A percentile compares a stretch with the other conserved stretches of the same genome.
Evolutionary conservation across 495 filamentous ascomycete genomes (phyloP).

Genomic region (Bacidia gigantensis): DNA sequence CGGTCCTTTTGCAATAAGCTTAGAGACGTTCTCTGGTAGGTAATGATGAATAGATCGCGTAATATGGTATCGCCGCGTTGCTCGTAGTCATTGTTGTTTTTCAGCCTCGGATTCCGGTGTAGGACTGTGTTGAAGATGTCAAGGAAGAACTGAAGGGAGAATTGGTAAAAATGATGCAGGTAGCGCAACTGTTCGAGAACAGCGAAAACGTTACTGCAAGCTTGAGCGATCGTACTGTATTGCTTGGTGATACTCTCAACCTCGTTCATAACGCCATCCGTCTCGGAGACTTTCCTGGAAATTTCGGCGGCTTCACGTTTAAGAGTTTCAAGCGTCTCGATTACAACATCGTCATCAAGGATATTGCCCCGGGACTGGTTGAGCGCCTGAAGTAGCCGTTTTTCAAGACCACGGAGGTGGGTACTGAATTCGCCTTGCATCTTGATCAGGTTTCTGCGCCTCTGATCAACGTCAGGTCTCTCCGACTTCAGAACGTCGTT

Average conservation of each 20-base stretch:
- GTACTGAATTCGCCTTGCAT: slow-evolving; percentile 97
- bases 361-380: slow-evolving; percentile 98
- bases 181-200: slow-evolving; percentile 95
- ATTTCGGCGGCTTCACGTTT: slow-evolving; percentile 97
- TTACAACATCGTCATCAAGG: slow-evolving; percentile 93
- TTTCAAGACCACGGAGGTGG: slow-evolving; percentile 91
- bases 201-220: slow-evolving; percentile 93
- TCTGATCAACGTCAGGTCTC: slow-evolving; percentile 93
- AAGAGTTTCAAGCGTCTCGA: slow-evolving; percentile 92
- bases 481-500: slow-evolving; percentile 96
- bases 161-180: slow-evolving; percentile 98
- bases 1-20: slow-evolving; percentile 88
- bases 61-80: slow-evolving; percentile 75
- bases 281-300: slow-evolving; percentile 87
- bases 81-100: slow-evolving; percentile 58
- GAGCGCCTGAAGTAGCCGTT: slow-evolving; percentile 80
- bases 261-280: slow-evolving; percentile 94
- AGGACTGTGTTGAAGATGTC: slow-evolving; percentile 95
- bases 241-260: slow-evolving; percentile 88
- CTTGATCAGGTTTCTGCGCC: slow-evolving; percentile 92
- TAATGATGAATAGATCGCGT: slow-evolving; percentile 73
- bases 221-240: slow-evolving; percentile 81
- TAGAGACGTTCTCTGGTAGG: slow-evolving; percentile 85
- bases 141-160: slow-evolving; percentile 94
- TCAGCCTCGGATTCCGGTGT: slow-evolving; percentile 61